phyloP scores from a whole-genome alignment of 1,284 basidiomycete species.

The Bondarzewia mesenterica region DNA sequence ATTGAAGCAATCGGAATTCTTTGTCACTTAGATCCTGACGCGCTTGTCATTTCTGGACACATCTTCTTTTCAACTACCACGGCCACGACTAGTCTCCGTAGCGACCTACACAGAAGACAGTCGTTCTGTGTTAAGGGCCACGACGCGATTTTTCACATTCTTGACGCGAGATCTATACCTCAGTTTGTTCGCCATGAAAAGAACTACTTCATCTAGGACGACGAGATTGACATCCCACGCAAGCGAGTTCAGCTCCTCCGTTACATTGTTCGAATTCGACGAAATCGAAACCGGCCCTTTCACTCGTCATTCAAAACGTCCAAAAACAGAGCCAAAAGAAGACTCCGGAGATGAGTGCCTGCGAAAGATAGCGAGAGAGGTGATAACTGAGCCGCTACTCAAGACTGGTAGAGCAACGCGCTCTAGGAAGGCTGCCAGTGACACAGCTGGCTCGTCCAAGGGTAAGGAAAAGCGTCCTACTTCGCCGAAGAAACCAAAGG shows the following conservation, averaged over 20 bases:
- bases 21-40: no score
- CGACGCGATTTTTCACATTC: no score
- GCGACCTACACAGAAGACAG: no score
- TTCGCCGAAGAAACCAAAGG: slow-evolving; percentile 34
- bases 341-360: neutral
- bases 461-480: slow-evolving; percentile 10
- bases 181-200: slow-evolving; percentile 1
- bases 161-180: no score
- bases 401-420: neutral
- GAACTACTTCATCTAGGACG: neutral
- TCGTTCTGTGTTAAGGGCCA: no score
- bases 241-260: slow-evolving; percentile 34
- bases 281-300: neutral
- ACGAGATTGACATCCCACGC: slow-evolving; percentile 8
- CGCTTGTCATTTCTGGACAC: no score
- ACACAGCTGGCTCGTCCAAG: neutral
- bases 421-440: slow-evolving; percentile 2
- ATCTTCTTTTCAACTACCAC: no score
- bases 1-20: no score
- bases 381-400: neutral
- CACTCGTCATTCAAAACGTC: slow-evolving; percentile 7
- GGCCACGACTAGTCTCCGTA: no score
- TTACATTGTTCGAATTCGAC: slow-evolving; percentile 34
- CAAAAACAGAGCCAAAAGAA: slow-evolving; percentile 1
- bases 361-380: neutral